A percentile compares a stretch with the other conserved stretches of the same genome.
These are phyloP conservation scores for Dillenia suffruticosa DNA, from an alignment of 164 flowering plant genomes.

Conservation along the genomic window DNA sequence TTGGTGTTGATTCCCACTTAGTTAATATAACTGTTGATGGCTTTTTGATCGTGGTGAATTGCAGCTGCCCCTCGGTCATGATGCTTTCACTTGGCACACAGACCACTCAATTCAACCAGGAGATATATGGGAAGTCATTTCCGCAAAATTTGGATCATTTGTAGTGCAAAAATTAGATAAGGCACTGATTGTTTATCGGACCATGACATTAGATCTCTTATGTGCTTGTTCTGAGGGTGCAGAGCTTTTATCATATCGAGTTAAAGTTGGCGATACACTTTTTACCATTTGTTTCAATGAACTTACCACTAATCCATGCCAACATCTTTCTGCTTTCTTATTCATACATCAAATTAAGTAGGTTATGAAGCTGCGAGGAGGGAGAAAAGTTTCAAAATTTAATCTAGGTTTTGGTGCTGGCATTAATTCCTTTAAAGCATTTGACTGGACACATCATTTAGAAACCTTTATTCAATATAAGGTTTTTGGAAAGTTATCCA, in stretches of 20 bases:
- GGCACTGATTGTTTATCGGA: constrained; percentile 8
- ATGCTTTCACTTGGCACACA: constrained; percentile 18
- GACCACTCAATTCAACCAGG: constrained; percentile 17
- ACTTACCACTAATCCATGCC: too few relatives aligned
- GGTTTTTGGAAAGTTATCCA: too few relatives aligned
- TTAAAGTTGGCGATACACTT: constrained; percentile 24
- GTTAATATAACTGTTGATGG: constrained; percentile 22
- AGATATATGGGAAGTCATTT: constrained; percentile 25
- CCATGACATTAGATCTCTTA: constrained; percentile 17
- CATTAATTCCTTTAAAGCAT: too few relatives aligned
- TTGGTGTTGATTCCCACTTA: constrained; percentile 13
- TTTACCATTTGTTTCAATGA: constrained; percentile 5
- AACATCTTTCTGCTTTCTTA: too few relatives aligned
- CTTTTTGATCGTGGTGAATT: constrained; percentile 20
- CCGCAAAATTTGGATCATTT: constrained; percentile 23
- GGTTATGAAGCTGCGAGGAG: too few relatives aligned
- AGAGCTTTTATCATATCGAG: constrained; percentile 13
- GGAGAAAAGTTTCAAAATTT: too few relatives aligned
- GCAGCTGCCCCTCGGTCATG: constrained; percentile 26
- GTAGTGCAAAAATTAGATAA: constrained; percentile 19
- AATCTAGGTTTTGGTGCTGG: too few relatives aligned
- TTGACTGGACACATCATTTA: too few relatives aligned
- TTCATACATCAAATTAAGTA: too few relatives aligned
- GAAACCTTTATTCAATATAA: too few relatives aligned
- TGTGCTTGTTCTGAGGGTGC: constrained; percentile 21